A percentile compares a stretch with the other conserved stretches of the same genome.
Conservation (phyloP, 192 early-diverging fungal genomes). For the Linnemannia zychae region DNA sequence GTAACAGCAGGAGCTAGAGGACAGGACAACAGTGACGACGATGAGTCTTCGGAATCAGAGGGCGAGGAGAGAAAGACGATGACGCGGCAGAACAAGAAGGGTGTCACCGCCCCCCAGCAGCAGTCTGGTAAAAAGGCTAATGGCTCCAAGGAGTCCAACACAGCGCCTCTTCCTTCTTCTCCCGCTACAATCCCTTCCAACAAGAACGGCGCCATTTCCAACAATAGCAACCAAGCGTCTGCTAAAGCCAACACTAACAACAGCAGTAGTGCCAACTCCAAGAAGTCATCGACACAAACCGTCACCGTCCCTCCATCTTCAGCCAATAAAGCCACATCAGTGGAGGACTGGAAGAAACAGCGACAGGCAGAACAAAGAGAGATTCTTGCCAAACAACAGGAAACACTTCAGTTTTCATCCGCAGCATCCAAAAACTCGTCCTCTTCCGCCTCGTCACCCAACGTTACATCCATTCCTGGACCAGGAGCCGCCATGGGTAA, state of each 20-base stretch:
- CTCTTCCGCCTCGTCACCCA: constrained; percentile 29
- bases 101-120: neutral
- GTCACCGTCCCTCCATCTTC: neutral
- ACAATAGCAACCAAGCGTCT: neutral
- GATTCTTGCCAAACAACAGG: constrained; percentile 46
- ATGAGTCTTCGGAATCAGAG: constrained; percentile 44
- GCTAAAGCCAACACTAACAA: neutral
- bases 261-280: neutral
- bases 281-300: neutral
- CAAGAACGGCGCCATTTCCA: constrained; percentile 6
- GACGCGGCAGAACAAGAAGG: constrained; percentile 9
- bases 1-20: neutral
- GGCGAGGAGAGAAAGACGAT: constrained; percentile 16
- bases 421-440: constrained; percentile 37
- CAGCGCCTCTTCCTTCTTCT: neutral
- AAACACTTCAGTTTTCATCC: constrained; percentile 39
- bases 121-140: neutral
- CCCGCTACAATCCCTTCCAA: neutral
- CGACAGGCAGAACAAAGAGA: constrained; percentile 34
- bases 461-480: constrained; percentile 46
- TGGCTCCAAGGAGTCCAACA: neutral
- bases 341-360: constrained; percentile 48
- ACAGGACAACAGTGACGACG: neutral
- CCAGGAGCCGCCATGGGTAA: constrained; percentile 51
- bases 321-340: constrained; percentile 27